phyloP scores from a whole-genome alignment of 2,329 filamentous ascomycete genomes.

The Verticillium zaregamsianum region DNA sequence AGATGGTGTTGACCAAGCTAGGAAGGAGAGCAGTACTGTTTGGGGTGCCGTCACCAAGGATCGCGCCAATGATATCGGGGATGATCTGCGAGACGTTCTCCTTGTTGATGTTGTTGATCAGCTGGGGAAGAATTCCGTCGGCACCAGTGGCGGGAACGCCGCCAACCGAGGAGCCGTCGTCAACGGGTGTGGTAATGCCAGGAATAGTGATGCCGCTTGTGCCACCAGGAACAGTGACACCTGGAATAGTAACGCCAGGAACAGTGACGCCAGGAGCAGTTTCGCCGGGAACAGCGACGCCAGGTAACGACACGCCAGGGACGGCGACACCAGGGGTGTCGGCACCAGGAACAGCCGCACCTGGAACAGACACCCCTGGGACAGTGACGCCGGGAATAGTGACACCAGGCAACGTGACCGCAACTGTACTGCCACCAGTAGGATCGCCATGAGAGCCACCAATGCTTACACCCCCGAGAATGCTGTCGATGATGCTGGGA shows the following conservation, averaged over 20 bases:
- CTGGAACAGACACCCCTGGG: no score
- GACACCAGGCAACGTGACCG: neutral
- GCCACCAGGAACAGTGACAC: no score
- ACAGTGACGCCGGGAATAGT: no score
- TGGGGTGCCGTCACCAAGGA: neutral
- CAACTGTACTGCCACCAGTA: neutral
- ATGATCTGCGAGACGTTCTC: neutral
- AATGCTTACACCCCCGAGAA: neutral
- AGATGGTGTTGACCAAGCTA: neutral
- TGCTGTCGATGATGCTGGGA: neutral
- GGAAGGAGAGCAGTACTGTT: neutral
- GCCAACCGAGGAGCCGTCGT: no score
- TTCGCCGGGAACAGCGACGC: no score
- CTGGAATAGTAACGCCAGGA: no score
- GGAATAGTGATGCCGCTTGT: no score
- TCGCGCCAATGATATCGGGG: neutral
- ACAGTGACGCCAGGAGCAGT: no score
- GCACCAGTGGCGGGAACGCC: neutral
- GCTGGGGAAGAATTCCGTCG: neutral
- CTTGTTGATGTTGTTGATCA: neutral
- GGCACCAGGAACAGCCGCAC: no score
- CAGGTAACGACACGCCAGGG: no score
- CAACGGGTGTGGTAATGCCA: no score
- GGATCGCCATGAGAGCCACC: neutral
- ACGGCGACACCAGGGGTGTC: no score